phyloP scores from a whole-genome alignment of 768 basidiomycete species.

The Pleurotus salmoneostramineus region DNA sequence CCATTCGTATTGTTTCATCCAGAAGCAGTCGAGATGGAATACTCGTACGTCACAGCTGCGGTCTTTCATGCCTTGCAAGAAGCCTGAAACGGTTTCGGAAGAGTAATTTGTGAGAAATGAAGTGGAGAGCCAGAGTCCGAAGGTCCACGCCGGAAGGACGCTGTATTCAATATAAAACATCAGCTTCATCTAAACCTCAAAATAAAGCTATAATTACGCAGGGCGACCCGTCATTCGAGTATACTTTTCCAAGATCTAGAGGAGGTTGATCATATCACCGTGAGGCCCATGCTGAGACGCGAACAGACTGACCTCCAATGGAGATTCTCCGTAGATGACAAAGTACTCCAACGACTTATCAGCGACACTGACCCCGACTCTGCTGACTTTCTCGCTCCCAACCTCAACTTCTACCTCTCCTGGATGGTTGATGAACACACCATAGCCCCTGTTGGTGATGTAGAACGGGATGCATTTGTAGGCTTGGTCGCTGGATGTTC shows the following conservation, averaged over 20 bases:
- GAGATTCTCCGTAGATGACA: slow-evolving; percentile 65
- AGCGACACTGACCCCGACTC: slow-evolving; percentile 62
- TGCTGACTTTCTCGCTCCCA: slow-evolving; percentile 59
- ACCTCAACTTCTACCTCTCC: slow-evolving; percentile 78
- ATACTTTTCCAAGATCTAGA: slow-evolving; percentile 57
- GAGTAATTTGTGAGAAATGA: slow-evolving; percentile 74
- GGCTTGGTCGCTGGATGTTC: slow-evolving; percentile 65
- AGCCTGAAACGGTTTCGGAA: slow-evolving; percentile 61
- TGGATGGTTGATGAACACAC: slow-evolving; percentile 72
- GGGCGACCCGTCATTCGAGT: slow-evolving; percentile 64
- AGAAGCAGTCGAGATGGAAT: slow-evolving; percentile 76
- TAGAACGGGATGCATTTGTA: slow-evolving; percentile 71
- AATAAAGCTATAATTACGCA: slow-evolving; percentile 29
- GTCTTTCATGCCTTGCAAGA: slow-evolving; percentile 68
- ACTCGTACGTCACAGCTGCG: slow-evolving; percentile 62
- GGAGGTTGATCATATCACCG: not conserved
- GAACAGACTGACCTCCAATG: slow-evolving; percentile 47
- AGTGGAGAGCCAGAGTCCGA: slow-evolving; percentile 75
- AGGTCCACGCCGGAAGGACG: slow-evolving; percentile 69
- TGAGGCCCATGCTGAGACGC: not conserved
- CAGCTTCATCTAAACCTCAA: slow-evolving; percentile 1
- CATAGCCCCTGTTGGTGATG: slow-evolving; percentile 67
- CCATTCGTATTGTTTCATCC: slow-evolving; percentile 74
- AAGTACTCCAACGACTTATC: slow-evolving; percentile 67
- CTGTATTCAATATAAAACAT: slow-evolving; percentile 30